Evolutionary conservation across 148 eudicot genomes (phyloP), one percentile per base, ranked within the genome.

Genomic region (Silene latifolia): DNA sequence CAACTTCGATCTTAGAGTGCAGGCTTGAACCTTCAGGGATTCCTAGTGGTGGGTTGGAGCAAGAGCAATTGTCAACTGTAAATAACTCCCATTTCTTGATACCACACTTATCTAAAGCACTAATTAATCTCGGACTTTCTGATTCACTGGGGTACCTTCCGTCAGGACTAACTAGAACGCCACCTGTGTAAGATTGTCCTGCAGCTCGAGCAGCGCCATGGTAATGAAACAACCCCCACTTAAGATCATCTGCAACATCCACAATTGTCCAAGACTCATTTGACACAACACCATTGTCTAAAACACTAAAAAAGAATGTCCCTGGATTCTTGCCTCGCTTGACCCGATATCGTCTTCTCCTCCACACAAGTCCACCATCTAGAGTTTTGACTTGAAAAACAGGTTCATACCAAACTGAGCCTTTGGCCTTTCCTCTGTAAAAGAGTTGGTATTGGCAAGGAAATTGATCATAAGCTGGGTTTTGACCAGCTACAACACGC

Each of bases 201-300:
- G 98, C 98, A 79, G 83, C 98, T 68, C 94, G 79, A 79, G 99
- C 99, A 79, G 99, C 99, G 23, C 99, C 99, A 67, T 88, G 91
- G 76, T 95, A 95, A 83, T 95, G 98, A 86, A 95, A 95, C 88
- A 95, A 82, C n/a, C 94, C 99, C 99, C 99, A 95, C 65, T 89
- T 85, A 23, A 96, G 84, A 85, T 96, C 91, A 74, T 92, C 91
- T 20, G 82, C 80, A 27, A 92, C 99, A 76, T 96, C 93, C 69
- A 92, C 94, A 63, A 96, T 89, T 15, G 98, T 96, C 99, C 99
- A 96, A 51, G 79, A 89, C 81, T 96, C 99, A 76, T 90, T 95
- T 57, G 99, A 95, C 60, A 92, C 94, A 24, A 95, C 98, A 51
- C 98, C 99, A 75, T 96, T 96, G 69, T 96, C 98, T 86, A 96